Evolutionary conservation across 2,329 filamentous ascomycete genomes (phyloP).

Genomic region (Polytolypa hystricis): DNA sequence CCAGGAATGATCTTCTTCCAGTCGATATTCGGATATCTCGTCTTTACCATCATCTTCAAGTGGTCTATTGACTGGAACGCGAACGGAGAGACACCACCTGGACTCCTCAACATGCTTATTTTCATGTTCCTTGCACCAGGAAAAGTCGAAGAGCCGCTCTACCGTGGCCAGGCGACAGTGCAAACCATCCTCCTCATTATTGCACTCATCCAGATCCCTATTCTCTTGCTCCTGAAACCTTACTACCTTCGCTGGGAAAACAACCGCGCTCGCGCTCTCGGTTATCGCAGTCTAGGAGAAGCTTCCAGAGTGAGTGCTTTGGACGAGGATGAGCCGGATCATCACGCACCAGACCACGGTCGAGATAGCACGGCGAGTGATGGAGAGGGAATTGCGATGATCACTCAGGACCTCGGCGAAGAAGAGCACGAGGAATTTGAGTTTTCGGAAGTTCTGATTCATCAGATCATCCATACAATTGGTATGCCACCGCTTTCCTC

Average conservation of each 20-base stretch:
- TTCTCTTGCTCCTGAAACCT: conserved; percentile 89
- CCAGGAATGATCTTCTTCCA: conserved; percentile 99
- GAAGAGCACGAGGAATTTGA: conserved; percentile 95
- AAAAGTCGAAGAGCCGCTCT: conserved; percentile 56
- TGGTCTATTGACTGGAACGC: conserved; percentile 84
- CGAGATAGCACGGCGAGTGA: conserved; percentile 63
- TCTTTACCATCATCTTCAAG: conserved; percentile 91
- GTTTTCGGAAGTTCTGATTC: conserved; percentile 95
- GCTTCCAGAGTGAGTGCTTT: conserved; percentile 76
- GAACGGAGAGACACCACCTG: conserved; percentile 59
- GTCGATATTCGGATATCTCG: conserved; percentile 92
- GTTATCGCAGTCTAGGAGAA: conserved; percentile 90
- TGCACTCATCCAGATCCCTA: conserved; percentile 75
- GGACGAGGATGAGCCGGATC: conserved; percentile 69
- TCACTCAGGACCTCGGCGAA: conserved; percentile 67
- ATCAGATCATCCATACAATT: conserved; percentile 97
- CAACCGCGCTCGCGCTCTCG: conserved; percentile 74
- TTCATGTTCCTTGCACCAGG: conserved; percentile 97
- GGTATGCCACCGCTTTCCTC: conserved; percentile 46
- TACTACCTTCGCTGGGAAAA: conserved; percentile 91
- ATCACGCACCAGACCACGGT: conserved; percentile 43
- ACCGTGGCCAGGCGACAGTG: conserved; percentile 61
- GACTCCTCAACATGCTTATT: conserved; percentile 95
- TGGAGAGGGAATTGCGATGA: conserved; percentile 74
- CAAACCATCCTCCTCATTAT: conserved; percentile 71